A percentile compares a stretch with the other conserved stretches of the same genome.
These are phyloP conservation scores for Wickerhamomyces sydowiorum DNA, from an alignment of 805 yeast genomes.

Conservation along the genomic window DNA sequence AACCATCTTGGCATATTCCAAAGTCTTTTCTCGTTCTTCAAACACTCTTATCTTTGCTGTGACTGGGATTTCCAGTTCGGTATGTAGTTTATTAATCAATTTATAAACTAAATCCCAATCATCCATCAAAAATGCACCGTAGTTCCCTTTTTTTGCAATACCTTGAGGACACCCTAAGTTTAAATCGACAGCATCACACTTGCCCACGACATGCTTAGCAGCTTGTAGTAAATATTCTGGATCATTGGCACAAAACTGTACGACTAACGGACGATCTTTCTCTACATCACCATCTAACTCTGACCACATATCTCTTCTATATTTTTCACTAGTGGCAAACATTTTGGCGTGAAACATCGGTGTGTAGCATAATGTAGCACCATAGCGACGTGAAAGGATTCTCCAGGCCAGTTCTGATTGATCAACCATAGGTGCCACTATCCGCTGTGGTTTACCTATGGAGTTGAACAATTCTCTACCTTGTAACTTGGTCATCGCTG, in stretches of 20 bases:
- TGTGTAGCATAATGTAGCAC: slow-evolving; percentile 91
- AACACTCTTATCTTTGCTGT: slow-evolving; percentile 93
- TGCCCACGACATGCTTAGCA: slow-evolving; percentile 71
- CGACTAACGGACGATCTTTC: slow-evolving; percentile 79
- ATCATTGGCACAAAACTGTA: slow-evolving; percentile 96
- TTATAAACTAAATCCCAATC: slow-evolving; percentile 83
- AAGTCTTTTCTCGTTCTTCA: slow-evolving; percentile 75
- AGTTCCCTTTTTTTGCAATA: slow-evolving; percentile 89
- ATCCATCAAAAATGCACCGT: slow-evolving; percentile 95
- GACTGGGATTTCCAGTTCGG: slow-evolving; percentile 75
- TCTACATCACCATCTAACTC: slow-evolving; percentile 64
- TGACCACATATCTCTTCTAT: slow-evolving; percentile 70
- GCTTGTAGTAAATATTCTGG: slow-evolving; percentile 79
- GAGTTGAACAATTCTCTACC: slow-evolving; percentile 70
- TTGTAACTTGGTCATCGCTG: slow-evolving; percentile 19
- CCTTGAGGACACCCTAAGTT: slow-evolving; percentile 99
- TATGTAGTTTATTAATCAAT: slow-evolving; percentile 69
- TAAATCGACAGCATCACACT: slow-evolving; percentile 93
- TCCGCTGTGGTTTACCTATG: slow-evolving; percentile 70
- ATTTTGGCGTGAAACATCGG: slow-evolving; percentile 95
- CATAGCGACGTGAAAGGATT: slow-evolving; percentile 74
- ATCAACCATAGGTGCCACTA: slow-evolving; percentile 99
- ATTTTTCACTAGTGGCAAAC: slow-evolving; percentile 80
- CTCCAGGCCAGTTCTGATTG: slow-evolving; percentile 97
- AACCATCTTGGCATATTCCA: slow-evolving; percentile 85